Percentiles rank a stretch among this genome's conserved stretches.
These are phyloP conservation scores for Pharus latifolius DNA, from an alignment of 176 grass and related monocot species.

Conservation along the genomic window DNA sequence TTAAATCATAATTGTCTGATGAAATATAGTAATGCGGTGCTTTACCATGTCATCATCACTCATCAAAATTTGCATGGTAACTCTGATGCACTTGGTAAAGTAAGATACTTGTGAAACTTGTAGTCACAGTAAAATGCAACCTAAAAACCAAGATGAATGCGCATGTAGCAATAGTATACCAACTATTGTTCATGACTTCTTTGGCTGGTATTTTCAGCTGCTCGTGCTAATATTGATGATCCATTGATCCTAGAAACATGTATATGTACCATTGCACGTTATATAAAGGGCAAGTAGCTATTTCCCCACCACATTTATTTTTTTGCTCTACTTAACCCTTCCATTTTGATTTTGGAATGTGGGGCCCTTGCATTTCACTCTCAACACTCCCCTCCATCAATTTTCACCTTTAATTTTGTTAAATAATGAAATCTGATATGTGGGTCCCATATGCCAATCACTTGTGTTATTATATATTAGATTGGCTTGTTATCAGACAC, in stretches of 20 bases:
- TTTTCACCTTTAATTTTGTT: too few species aligned
- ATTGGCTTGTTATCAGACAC: too few species aligned
- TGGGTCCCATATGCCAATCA: too few species aligned
- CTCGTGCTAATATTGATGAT: not conserved
- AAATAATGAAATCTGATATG: too few species aligned
- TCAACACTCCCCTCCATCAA: too few species aligned
- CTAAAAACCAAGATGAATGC: not conserved
- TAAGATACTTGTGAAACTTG: not conserved
- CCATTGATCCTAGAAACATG: not conserved
- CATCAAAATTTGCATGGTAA: not conserved
- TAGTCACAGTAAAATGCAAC: not conserved
- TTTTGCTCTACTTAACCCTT: too few species aligned
- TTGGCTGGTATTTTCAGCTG: not conserved
- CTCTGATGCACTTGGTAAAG: not conserved
- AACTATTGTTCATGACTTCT: not conserved
- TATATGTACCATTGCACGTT: not conserved
- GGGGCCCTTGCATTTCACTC: too few species aligned
- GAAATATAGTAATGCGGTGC: slow-evolving; percentile 2
- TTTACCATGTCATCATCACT: too few species aligned
- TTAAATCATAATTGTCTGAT: not conserved
- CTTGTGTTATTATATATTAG: too few species aligned
- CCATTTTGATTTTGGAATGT: too few species aligned
- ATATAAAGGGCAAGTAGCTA: too few species aligned
- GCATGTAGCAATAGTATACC: not conserved
- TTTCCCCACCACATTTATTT: too few species aligned